phyloP scores from a whole-genome alignment of 371 early-diverging fungal species.

The Mortierella sp. region DNA sequence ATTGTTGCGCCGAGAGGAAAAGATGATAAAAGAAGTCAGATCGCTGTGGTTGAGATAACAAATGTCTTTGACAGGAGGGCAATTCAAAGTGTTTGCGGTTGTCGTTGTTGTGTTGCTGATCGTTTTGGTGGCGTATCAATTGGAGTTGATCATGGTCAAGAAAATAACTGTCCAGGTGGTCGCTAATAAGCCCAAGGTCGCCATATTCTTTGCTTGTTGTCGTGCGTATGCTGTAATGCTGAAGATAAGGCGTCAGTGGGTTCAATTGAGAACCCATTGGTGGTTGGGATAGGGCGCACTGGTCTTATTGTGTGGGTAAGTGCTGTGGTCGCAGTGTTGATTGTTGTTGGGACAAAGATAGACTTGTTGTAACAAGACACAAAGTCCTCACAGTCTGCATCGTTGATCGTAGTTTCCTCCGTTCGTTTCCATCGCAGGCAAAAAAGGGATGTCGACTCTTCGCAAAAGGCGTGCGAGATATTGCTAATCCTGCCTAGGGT shows the following conservation, averaged over 20 bases:
- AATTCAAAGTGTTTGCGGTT: neutral
- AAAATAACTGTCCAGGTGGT: neutral
- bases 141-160: neutral
- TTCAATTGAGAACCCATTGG: too few species aligned
- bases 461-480: neutral
- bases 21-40: neutral
- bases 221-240: neutral
- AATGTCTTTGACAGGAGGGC: neutral
- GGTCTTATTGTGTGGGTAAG: neutral
- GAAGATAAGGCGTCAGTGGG: neutral
- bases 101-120: neutral
- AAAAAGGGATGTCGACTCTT: neutral
- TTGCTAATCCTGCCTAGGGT: neutral
- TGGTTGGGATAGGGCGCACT: too few species aligned
- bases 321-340: neutral
- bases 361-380: neutral
- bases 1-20: conserved; percentile 10
- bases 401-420: neutral
- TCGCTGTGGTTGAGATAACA: neutral
- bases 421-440: neutral
- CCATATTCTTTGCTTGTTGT: neutral
- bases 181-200: neutral
- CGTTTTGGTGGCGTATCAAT: neutral
- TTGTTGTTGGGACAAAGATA: neutral
- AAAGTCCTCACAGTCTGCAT: neutral